Percentiles rank a stretch among this genome's conserved stretches.
These are phyloP conservation scores for Knufia fluminis DNA, from an alignment of 2,329 filamentous ascomycete genomes.

Conservation along the genomic window DNA sequence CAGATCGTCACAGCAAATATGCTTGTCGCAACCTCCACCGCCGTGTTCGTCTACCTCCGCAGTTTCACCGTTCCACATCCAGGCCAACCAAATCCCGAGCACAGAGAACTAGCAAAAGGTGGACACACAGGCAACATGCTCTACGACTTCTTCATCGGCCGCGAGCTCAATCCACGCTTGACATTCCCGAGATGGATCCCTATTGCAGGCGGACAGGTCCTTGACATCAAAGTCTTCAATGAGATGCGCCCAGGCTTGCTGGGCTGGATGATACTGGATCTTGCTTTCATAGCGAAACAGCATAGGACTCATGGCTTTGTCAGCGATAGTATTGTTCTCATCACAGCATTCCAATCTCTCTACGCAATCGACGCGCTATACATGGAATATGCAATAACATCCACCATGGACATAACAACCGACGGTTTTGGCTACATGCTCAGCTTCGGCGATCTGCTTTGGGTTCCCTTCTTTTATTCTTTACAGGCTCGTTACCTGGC, in stretches of 20 bases:
- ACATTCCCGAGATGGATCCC: conserved; percentile 48
- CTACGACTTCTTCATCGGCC: conserved; percentile 95
- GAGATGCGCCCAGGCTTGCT: conserved; percentile 88
- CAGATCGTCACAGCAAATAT: conserved; percentile 78
- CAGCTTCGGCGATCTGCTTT: conserved; percentile 81
- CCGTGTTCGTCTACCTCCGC: conserved; percentile 69
- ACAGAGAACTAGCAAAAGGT: conserved; percentile 71
- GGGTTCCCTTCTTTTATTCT: conserved; percentile 85
- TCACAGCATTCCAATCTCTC: conserved; percentile 65
- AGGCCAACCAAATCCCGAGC: conserved; percentile 55
- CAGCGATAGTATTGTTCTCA: conserved; percentile 75
- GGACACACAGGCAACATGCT: conserved; percentile 75
- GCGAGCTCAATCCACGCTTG: conserved; percentile 84
- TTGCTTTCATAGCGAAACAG: conserved; percentile 77
- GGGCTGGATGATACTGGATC: conserved; percentile 78
- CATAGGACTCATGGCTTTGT: conserved; percentile 75
- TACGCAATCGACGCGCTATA: conserved; percentile 79
- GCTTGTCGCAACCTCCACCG: conserved; percentile 61
- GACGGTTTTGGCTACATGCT: conserved; percentile 97
- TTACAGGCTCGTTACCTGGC: conserved; percentile 78
- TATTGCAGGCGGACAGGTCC: conserved; percentile 57
- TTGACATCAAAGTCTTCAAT: conserved; percentile 84
- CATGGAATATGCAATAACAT: conserved; percentile 82
- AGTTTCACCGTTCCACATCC: conserved; percentile 66
- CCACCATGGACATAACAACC: conserved; percentile 86